Evolutionary conservation across 2,329 filamentous ascomycete genomes (phyloP).

Genomic region (Cryphonectria parasitica): DNA sequence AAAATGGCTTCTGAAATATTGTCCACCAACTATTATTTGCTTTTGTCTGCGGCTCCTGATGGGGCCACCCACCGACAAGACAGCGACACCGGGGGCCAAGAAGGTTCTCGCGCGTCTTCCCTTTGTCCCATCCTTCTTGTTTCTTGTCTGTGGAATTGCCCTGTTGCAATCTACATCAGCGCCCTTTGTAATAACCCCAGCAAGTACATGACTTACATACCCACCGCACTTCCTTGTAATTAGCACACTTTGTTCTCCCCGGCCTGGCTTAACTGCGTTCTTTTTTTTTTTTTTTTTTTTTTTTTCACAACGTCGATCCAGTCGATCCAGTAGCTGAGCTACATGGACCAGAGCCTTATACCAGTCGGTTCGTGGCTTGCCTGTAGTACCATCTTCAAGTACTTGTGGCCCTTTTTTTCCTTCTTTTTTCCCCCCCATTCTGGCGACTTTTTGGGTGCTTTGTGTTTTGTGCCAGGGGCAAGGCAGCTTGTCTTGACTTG

Average conservation of each 20-base stretch:
- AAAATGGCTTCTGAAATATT: background rate
- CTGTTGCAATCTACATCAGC: background rate
- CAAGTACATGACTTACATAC: background rate
- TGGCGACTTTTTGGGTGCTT: too few species aligned
- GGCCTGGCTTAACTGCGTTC: background rate
- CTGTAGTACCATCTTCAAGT: background rate
- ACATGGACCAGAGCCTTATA: background rate
- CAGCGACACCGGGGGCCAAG: background rate
- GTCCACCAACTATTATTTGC: background rate
- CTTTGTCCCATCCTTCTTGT: background rate
- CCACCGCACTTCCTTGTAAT: background rate
- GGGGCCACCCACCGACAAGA: background rate
- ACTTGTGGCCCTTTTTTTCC: background rate
- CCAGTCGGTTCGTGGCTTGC: background rate
- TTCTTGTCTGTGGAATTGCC: background rate
- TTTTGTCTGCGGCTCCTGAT: background rate
- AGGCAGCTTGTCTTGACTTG: background rate
- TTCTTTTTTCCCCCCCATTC: background rate
- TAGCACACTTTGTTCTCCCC: background rate
- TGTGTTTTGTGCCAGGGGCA: background rate
- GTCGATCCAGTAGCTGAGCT: background rate
- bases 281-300: slow-evolving; percentile 2
- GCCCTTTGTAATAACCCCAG: background rate
- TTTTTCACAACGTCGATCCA: slow-evolving; percentile 1
- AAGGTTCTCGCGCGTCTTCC: background rate